phyloP scores from a whole-genome alignment of 768 basidiomycete species.

The Polyporus arcularius region DNA sequence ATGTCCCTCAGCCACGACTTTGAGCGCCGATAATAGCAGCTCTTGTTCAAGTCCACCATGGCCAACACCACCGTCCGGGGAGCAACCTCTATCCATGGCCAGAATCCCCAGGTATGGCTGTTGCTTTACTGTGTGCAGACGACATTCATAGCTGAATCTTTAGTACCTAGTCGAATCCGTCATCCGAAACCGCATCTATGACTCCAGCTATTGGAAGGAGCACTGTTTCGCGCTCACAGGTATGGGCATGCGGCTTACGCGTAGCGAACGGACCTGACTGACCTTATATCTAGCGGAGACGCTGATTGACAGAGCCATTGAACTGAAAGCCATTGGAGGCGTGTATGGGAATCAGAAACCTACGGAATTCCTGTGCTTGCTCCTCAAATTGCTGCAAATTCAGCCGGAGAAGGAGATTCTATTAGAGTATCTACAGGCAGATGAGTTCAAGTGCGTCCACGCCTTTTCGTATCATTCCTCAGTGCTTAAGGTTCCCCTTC shows the following conservation, averaged over 20 bases:
- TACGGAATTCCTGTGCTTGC: slow-evolving; percentile 89
- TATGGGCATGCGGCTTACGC: slow-evolving; percentile 31
- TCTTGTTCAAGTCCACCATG: slow-evolving; percentile 47
- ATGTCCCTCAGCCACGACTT: too few relatives aligned
- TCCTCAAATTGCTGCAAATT: slow-evolving; percentile 92
- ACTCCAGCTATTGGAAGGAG: slow-evolving; percentile 95
- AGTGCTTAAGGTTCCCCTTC: not conserved
- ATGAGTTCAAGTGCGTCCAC: slow-evolving; percentile 93
- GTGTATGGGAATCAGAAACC: slow-evolving; percentile 95
- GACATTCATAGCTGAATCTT: slow-evolving; percentile 25
- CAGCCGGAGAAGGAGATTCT: slow-evolving; percentile 98
- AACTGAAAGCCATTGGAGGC: slow-evolving; percentile 81
- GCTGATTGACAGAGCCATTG: slow-evolving; percentile 91
- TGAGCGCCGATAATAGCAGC: not conserved
- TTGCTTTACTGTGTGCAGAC: not conserved
- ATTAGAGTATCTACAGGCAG: slow-evolving; percentile 91
- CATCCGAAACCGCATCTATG: slow-evolving; percentile 94
- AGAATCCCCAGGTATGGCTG: slow-evolving; percentile 87
- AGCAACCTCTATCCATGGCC: slow-evolving; percentile 89
- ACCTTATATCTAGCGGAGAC: slow-evolving; percentile 65
- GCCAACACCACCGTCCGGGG: slow-evolving; percentile 91
- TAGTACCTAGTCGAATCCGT: slow-evolving; percentile 96
- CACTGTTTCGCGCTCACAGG: slow-evolving; percentile 97
- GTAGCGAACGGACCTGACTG: not conserved
- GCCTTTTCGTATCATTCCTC: not conserved